These are phyloP conservation scores for Oldenlandia corymbosa DNA, from an alignment of 257 asterid genomes.

Conservation along the genomic window DNA sequence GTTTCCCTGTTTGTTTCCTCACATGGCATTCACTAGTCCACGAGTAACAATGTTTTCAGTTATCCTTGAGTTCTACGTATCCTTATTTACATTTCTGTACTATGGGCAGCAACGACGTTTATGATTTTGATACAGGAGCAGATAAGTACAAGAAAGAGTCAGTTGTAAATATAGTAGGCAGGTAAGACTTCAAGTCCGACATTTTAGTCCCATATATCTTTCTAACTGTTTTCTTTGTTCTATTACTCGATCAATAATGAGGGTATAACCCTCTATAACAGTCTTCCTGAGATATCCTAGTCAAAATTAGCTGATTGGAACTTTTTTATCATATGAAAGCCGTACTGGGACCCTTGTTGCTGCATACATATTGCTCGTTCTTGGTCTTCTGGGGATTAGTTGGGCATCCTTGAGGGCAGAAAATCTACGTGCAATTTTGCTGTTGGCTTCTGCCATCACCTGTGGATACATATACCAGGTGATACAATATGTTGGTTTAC, in stretches of 20 bases:
- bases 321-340: conserved; percentile 35
- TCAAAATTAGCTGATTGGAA: conserved; percentile 13
- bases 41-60: too few species aligned
- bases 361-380: conserved; percentile 56
- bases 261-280: not conserved
- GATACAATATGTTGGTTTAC: not conserved
- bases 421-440: conserved; percentile 43
- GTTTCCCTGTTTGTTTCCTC: too few species aligned
- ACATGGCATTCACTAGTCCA: too few species aligned
- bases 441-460: conserved; percentile 52
- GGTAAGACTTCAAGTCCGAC: conserved; percentile 35
- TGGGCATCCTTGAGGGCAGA: conserved; percentile 61
- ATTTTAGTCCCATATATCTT: not conserved
- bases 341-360: conserved; percentile 62
- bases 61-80: conserved; percentile 6
- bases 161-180: conserved; percentile 67
- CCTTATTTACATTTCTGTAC: conserved; percentile 19
- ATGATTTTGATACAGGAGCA: conserved; percentile 91
- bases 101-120: conserved; percentile 84
- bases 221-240: not conserved
- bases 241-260: not conserved
- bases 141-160: conserved; percentile 92
- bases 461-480: conserved; percentile 95
- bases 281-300: not conserved
- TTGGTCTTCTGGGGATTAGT: conserved; percentile 65